phyloP scores from a whole-genome alignment of 2,329 filamentous ascomycete species.

The Calonectria pauciramosa region DNA sequence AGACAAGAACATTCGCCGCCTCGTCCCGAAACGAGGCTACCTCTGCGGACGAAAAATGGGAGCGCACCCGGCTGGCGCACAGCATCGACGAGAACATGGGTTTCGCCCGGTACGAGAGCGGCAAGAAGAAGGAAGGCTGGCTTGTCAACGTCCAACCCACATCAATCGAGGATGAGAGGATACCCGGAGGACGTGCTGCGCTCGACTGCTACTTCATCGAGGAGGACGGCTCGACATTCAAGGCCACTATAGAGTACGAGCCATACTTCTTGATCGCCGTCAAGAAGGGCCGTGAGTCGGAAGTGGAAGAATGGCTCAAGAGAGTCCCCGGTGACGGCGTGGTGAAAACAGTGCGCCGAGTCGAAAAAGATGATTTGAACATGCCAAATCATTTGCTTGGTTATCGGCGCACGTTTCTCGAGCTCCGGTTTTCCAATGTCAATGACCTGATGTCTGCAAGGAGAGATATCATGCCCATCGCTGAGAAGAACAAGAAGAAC shows the following conservation, averaged over 20 bases:
- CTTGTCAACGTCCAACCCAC: slow-evolving; percentile 96
- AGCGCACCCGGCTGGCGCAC: slow-evolving; percentile 86
- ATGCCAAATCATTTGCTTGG: slow-evolving; percentile 97
- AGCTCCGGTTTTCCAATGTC: slow-evolving; percentile 90
- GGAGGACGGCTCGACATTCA: slow-evolving; percentile 90
- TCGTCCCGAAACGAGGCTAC: slow-evolving; percentile 86
- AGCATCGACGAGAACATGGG: slow-evolving; percentile 96
- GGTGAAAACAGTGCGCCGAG: slow-evolving; percentile 80
- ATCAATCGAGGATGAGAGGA: slow-evolving; percentile 85
- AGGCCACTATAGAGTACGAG: slow-evolving; percentile 95
- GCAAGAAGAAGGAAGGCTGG: slow-evolving; percentile 87
- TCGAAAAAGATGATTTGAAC: slow-evolving; percentile 93
- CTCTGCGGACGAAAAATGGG: slow-evolving; percentile 92
- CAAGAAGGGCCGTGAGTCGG: slow-evolving; percentile 87
- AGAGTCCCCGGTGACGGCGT: slow-evolving; percentile 82
- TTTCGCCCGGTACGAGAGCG: slow-evolving; percentile 91
- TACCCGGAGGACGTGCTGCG: slow-evolving; percentile 86
- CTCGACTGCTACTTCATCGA: slow-evolving; percentile 98
- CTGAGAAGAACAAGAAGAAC: slow-evolving; percentile 96
- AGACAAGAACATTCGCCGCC: slow-evolving; percentile 81
- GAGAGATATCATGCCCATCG: slow-evolving; percentile 87
- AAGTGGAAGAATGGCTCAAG: slow-evolving; percentile 97
- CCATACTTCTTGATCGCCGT: slow-evolving; percentile 96
- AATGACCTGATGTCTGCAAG: slow-evolving; percentile 87
- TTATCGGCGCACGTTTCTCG: slow-evolving; percentile 88